phyloP scores from a whole-genome alignment of 169 alveolate genomes.

The Cryptosporidium felis region DNA sequence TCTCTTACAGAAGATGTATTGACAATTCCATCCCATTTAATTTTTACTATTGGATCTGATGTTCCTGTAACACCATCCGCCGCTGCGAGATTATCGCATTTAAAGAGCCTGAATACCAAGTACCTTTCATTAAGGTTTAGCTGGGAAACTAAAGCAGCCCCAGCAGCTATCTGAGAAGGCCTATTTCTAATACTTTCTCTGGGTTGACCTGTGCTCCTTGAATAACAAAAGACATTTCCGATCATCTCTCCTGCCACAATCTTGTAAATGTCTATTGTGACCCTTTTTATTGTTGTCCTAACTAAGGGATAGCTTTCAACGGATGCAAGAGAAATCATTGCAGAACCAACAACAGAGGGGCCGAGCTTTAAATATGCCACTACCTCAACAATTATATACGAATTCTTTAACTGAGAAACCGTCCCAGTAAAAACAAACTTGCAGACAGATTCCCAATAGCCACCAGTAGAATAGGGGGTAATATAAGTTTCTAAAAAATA shows the following conservation, averaged over 20 bases:
- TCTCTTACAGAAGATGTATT: constrained; percentile 76
- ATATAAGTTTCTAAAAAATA: constrained; percentile 13
- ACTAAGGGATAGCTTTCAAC: constrained; percentile 75
- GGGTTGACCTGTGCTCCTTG: constrained; percentile 73
- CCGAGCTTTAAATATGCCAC: constrained; percentile 60
- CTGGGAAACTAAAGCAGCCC: constrained; percentile 77
- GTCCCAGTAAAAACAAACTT: constrained; percentile 64
- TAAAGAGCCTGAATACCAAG: constrained; percentile 78
- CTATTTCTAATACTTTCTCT: constrained; percentile 72
- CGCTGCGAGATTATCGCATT: constrained; percentile 83
- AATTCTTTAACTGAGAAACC: constrained; percentile 3
- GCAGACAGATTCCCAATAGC: constrained; percentile 52
- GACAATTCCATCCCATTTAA: constrained; percentile 87
- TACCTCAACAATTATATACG: constrained; percentile 49
- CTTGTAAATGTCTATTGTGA: constrained; percentile 72
- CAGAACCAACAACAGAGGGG: constrained; percentile 70
- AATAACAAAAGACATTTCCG: constrained; percentile 76
- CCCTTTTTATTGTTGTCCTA: constrained; percentile 74
- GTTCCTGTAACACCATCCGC: constrained; percentile 82
- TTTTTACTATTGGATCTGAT: constrained; percentile 85
- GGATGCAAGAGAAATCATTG: constrained; percentile 75
- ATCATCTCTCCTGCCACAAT: constrained; percentile 76
- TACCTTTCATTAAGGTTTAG: constrained; percentile 73
- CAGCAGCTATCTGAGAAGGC: constrained; percentile 75
- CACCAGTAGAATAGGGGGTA: constrained; percentile 43